These are phyloP conservation scores for Sclerotinia nivalis DNA, from an alignment of 2,329 filamentous ascomycete species.

Conservation along the genomic window DNA sequence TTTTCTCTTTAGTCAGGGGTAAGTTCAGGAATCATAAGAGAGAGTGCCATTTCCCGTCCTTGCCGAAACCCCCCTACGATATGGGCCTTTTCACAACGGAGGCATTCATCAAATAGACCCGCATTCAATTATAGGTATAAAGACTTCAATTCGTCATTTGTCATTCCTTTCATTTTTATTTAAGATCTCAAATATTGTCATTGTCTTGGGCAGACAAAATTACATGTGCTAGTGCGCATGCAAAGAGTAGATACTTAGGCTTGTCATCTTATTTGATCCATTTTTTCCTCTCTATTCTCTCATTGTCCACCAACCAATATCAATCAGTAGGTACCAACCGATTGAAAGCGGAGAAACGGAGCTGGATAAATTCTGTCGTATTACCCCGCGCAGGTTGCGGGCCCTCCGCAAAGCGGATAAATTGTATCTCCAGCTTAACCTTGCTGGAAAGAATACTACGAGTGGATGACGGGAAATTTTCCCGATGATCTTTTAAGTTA, in stretches of 20 bases:
- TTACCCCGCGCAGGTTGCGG: constrained; percentile 7
- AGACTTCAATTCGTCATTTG: neutral
- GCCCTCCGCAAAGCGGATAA: neutral
- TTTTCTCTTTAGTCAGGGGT: constrained; percentile 52
- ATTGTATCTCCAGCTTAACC: constrained; percentile 10
- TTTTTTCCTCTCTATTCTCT: too few relatives aligned
- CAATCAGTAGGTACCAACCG: neutral
- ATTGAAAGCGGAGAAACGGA: neutral
- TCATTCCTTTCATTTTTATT: neutral
- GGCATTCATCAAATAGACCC: too few relatives aligned
- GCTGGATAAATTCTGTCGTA: neutral
- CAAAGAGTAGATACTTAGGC: too few relatives aligned
- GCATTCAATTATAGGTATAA: neutral
- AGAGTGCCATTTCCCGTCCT: too few relatives aligned
- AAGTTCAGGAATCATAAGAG: too few relatives aligned
- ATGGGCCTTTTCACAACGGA: too few relatives aligned
- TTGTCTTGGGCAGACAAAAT: too few relatives aligned
- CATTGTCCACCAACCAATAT: too few relatives aligned
- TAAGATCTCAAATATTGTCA: neutral
- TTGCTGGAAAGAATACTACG: neutral
- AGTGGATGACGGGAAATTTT: neutral
- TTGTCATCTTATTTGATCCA: too few relatives aligned
- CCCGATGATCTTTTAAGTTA: neutral
- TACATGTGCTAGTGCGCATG: too few relatives aligned
- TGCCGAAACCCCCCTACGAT: too few relatives aligned